These are phyloP conservation scores for Metarhizium rileyi DNA, from an alignment of 2,329 filamentous ascomycete species.

Conservation along the genomic window DNA sequence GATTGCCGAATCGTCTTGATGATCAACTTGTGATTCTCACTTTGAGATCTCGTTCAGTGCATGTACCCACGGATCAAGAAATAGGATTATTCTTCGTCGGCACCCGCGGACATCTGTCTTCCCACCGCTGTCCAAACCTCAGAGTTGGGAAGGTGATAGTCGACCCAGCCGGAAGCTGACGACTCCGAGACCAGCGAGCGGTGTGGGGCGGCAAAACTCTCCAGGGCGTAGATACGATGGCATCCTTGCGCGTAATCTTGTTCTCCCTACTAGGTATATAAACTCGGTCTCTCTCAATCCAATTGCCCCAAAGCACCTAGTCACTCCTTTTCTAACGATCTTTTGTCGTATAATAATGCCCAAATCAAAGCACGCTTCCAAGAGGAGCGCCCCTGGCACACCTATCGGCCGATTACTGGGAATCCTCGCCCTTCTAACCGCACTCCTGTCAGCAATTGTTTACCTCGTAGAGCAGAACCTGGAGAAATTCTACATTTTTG, in stretches of 20 bases:
- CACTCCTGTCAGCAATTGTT: conserved; percentile 42
- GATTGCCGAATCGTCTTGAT: neutral
- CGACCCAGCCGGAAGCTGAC: neutral
- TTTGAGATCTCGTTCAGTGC: neutral
- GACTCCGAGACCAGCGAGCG: conserved; percentile 4
- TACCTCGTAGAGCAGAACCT: conserved; percentile 50
- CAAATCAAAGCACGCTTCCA: conserved; percentile 9
- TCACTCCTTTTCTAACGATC: neutral
- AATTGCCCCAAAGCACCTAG: neutral
- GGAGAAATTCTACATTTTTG: conserved; percentile 66
- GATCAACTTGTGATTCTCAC: neutral
- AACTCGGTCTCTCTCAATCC: neutral
- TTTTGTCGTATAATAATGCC: conserved; percentile 2
- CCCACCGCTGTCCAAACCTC: neutral
- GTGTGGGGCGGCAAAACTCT: conserved; percentile 9
- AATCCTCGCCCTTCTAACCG: conserved; percentile 43
- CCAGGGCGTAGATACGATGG: no score
- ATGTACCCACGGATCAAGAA: neutral
- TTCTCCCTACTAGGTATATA: neutral
- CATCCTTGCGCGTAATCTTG: no score
- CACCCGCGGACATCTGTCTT: neutral
- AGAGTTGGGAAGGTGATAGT: neutral
- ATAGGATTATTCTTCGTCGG: neutral
- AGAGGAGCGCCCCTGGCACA: conserved; percentile 3
- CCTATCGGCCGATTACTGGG: conserved; percentile 31